Evolutionary conservation across 129 eudicot species (phyloP), one percentile per base, ranked within the genome.

Genomic region (Centaurea solstitialis): DNA sequence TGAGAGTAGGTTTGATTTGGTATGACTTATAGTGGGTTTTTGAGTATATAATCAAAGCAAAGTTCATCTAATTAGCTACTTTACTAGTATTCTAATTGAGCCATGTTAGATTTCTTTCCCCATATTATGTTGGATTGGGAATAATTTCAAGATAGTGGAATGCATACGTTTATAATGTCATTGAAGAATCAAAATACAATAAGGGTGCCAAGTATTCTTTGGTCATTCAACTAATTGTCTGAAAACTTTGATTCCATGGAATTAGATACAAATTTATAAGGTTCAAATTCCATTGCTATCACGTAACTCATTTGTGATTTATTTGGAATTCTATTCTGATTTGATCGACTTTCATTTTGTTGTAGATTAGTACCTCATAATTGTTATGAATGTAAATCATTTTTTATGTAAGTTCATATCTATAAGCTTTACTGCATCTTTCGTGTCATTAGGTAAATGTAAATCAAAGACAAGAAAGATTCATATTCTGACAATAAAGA

Each of bases 111-210:
- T 24, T 65, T 77, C 33, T 24, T 23, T 9, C 28, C 64, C 24
- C n/a, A 41, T 41, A 9, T 67, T 47, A 15, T 80, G 72, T 75
- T 30, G 70, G 24, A 71, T 6, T 26, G 78, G 64, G 83, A 62
- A 65, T 76, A 47, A 15, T 26, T 68, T 75, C 33, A 47, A 68
- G 81, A 68, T 75, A 47, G 76, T 57, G 81, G 35, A 75, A 75
- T 50, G 65, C 71, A 15, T 81, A 57, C 23, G 73, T 23, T 15
- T 72, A 72, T 40, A 75, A 62, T 23, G 73, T 65, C 24, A 74
- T 73, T 81, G 68, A 74, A 61, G 69, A 74, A 73, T 80, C 74
- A 41, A 40, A 64, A 33, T 26, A 26, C 68, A 64, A 81, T 43
- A 73, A 81, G 40, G 23, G 74, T 81, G 37, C 66, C 1, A 45